phyloP scores from a whole-genome alignment of 116 monocot genomes.

The Posidonia oceanica region DNA sequence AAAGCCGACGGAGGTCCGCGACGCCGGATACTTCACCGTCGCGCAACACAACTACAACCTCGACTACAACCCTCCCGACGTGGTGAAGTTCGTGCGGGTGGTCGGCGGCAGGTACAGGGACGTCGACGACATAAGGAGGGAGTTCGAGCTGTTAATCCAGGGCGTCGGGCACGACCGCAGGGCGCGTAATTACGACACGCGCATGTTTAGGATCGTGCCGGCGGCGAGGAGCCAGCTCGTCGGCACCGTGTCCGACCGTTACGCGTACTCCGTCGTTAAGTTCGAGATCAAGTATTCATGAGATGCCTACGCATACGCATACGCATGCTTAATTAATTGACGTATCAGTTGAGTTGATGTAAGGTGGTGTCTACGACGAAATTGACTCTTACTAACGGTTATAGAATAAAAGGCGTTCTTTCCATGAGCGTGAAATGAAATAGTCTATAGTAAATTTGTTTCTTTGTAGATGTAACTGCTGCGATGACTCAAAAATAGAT shows the following conservation, averaged over 20 bases:
- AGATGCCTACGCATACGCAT: not conserved
- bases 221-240: not conserved
- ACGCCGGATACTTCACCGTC: not conserved
- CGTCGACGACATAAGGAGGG: not conserved
- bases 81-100: not conserved
- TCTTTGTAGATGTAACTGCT: too few relatives aligned
- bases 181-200: not conserved
- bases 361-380: too few relatives aligned
- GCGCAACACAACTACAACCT: not conserved
- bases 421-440: too few relatives aligned
- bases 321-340: too few relatives aligned
- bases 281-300: not conserved
- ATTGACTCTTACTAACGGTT: too few relatives aligned
- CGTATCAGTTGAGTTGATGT: too few relatives aligned
- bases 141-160: not conserved
- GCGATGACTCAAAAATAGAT: too few relatives aligned
- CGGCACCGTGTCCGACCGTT: not conserved
- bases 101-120: not conserved
- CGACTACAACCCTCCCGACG: not conserved
- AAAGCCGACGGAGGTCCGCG: not conserved
- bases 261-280: not conserved
- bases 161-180: not conserved
- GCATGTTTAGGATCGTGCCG: not conserved
- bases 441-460: too few relatives aligned
- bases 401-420: too few relatives aligned